Evolutionary conservation across 768 basidiomycete species (phyloP).

Genomic region (Termitomyces sp.): DNA sequence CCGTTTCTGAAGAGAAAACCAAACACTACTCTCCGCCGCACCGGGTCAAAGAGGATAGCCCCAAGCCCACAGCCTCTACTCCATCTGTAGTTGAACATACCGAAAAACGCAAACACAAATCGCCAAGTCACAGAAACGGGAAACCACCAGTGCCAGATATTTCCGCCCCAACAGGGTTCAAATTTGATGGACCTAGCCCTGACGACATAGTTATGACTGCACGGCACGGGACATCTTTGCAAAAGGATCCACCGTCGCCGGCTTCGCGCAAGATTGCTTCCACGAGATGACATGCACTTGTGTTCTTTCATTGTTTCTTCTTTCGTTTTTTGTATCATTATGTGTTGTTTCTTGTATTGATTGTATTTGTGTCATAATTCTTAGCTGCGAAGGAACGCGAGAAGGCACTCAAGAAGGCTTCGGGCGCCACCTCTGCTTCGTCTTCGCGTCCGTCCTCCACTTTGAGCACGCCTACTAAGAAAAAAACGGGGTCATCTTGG

Average conservation of each 20-base stretch:
- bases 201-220: slow-evolving; percentile 85
- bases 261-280: slow-evolving; percentile 18
- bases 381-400: slow-evolving; percentile 79
- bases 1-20: slow-evolving; percentile 33
- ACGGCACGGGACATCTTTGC: slow-evolving; percentile 65
- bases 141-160: slow-evolving; percentile 28
- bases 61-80: background rate
- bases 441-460: slow-evolving; percentile 43
- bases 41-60: slow-evolving; percentile 25
- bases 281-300: slow-evolving; percentile 15
- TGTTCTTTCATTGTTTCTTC: slow-evolving; percentile 11
- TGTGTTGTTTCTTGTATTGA: slow-evolving; percentile 25
- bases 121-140: slow-evolving; percentile 19
- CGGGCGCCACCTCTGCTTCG: slow-evolving; percentile 33
- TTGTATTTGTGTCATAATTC: slow-evolving; percentile 33
- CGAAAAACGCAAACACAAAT: slow-evolving; percentile 17
- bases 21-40: slow-evolving; percentile 19
- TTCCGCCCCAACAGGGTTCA: slow-evolving; percentile 37
- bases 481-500: slow-evolving; percentile 31
- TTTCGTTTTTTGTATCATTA: slow-evolving; percentile 17
- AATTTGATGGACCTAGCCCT: slow-evolving; percentile 83
- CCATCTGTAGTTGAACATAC: slow-evolving; percentile 11
- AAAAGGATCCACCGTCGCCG: slow-evolving; percentile 18
- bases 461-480: slow-evolving; percentile 34
- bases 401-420: slow-evolving; percentile 54